A percentile compares a stretch with the other conserved stretches of the same genome.
Conservation (phyloP, 2,329 filamentous ascomycete genomes). For the Botryotinia convoluta region DNA sequence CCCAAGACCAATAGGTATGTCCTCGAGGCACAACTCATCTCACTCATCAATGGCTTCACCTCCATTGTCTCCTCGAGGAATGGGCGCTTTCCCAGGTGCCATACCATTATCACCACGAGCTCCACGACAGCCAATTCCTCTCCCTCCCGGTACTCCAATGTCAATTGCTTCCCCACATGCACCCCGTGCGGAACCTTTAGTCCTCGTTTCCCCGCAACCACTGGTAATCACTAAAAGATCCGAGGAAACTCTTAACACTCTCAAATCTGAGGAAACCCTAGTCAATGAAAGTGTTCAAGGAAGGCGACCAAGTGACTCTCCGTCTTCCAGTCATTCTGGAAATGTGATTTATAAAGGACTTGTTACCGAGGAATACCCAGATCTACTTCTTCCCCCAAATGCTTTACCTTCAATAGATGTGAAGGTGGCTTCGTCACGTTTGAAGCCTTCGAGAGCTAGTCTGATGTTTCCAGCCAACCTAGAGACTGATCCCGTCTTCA, state of each 20-base stretch:
- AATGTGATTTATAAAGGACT: constrained; percentile 71
- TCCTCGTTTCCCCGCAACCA: constrained; percentile 44
- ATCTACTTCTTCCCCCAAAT: constrained; percentile 81
- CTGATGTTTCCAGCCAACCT: constrained; percentile 74
- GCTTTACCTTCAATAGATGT: constrained; percentile 82
- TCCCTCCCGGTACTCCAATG: constrained; percentile 67
- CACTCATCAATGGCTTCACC: constrained; percentile 56
- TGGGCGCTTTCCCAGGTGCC: constrained; percentile 45
- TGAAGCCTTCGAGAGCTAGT: constrained; percentile 87
- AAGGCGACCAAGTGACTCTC: constrained; percentile 8
- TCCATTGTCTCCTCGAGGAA: constrained; percentile 62
- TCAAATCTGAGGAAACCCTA: constrained; percentile 26
- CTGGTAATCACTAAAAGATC: constrained; percentile 42
- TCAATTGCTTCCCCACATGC: constrained; percentile 52
- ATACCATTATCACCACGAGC: constrained; percentile 69
- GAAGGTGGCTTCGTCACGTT: constrained; percentile 87
- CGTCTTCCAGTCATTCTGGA: constrained; percentile 41
- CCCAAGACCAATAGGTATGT: constrained; percentile 56
- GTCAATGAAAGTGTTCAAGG: constrained; percentile 5
- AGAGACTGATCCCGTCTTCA: constrained; percentile 93
- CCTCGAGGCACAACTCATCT: constrained; percentile 50
- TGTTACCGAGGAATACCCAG: constrained; percentile 81
- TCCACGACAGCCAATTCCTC: constrained; percentile 68
- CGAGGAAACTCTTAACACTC: constrained; percentile 30
- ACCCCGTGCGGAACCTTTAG: constrained; percentile 36